Base-by-base conservation (phyloP, 2,329 filamentous ascomycete species). In the Sporothrix pallida region DNA sequence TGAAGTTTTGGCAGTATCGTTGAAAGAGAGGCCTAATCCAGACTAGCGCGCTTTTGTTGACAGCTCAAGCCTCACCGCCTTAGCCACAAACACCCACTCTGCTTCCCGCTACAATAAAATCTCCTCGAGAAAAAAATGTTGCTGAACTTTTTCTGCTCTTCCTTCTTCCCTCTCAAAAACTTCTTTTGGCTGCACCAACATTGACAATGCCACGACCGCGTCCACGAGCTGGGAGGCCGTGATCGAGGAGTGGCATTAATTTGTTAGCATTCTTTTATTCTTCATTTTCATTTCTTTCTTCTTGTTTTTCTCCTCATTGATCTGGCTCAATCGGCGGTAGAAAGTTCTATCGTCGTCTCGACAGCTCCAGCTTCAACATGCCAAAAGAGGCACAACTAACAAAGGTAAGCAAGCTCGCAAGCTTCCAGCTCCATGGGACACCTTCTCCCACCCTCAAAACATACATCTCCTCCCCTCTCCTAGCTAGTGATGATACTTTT, bases 401-500 rank as follows among this genome's bases (percentile, higher is more conserved):
- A 31, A 31, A 71, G 69, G 46, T 56, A 63, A 42, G 52, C 67
- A 69, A 54, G 46, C 48, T 37, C 3, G 26, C 9, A 4, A 20
- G 42, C 12, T 48, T 67, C 17, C 7, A 20, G 42, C 12, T 48
- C 46, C 42, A 15, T 52, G 20, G 20, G 42, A 46, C 50, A 37
- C 50, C 26, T 5, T 5, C 3, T 65, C 60, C 58, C 42, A 26
- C 48, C 6, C 44, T 20, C 3, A 12, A 50, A 6, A 9, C 13
- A 13, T n/a, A 20, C 9, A 10, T 48, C 50, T 44, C 50, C 12
- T 23, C 54, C 13, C 31, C 37, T 54, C 50, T 48, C 31, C 60
- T 42, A 71, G 74, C 82, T 83, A 75, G 78, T 89, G 88, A 90
- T 88, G 88, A 89, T 83, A 80, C 81, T 77, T 78, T 81, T 83